Percentiles rank a stretch among this genome's conserved stretches.
Conservation (phyloP, 768 basidiomycete species). For the Pleurotus platypus region DNA sequence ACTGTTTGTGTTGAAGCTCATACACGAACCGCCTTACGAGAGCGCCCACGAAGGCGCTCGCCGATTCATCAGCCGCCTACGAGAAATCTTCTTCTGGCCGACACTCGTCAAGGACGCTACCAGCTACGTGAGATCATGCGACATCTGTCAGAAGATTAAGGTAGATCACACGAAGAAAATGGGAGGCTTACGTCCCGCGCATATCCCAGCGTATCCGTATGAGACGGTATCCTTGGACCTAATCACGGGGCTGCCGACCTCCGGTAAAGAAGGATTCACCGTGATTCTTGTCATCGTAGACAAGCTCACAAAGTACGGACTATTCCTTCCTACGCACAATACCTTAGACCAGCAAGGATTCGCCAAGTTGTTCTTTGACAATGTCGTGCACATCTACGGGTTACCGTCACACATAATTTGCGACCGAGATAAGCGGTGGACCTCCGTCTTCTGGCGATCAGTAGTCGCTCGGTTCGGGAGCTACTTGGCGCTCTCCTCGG, state of each 20-base stretch:
- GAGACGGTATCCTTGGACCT: slow-evolving; percentile 17
- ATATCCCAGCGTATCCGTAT: slow-evolving; percentile 18
- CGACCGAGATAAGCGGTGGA: too few relatives aligned
- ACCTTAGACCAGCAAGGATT: slow-evolving; percentile 16
- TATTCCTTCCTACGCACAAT: slow-evolving; percentile 14
- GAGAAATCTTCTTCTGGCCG: too few relatives aligned
- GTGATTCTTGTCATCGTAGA: slow-evolving; percentile 19
- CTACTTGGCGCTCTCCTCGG: too few relatives aligned
- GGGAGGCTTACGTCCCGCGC: too few relatives aligned
- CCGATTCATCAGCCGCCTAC: too few relatives aligned
- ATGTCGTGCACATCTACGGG: slow-evolving; percentile 16
- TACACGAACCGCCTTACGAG: too few relatives aligned
- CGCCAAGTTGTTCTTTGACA: slow-evolving; percentile 17
- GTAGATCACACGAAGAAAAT: too few relatives aligned
- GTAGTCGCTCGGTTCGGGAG: too few relatives aligned
- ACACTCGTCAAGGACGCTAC: slow-evolving; percentile 11
- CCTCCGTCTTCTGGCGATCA: too few relatives aligned
- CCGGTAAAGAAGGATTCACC: slow-evolving; percentile 12
- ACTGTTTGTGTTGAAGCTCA: too few relatives aligned
- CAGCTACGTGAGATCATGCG: slow-evolving; percentile 14
- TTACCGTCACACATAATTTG: too few relatives aligned
- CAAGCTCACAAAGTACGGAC: slow-evolving; percentile 19
- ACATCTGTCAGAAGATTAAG: not conserved
- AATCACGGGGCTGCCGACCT: slow-evolving; percentile 19
- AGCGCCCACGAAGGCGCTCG: too few relatives aligned